A percentile compares a stretch with the other conserved stretches of the same genome.
Evolutionary conservation across 495 filamentous ascomycete species (phyloP).

Genomic region (Daldinia grandis): DNA sequence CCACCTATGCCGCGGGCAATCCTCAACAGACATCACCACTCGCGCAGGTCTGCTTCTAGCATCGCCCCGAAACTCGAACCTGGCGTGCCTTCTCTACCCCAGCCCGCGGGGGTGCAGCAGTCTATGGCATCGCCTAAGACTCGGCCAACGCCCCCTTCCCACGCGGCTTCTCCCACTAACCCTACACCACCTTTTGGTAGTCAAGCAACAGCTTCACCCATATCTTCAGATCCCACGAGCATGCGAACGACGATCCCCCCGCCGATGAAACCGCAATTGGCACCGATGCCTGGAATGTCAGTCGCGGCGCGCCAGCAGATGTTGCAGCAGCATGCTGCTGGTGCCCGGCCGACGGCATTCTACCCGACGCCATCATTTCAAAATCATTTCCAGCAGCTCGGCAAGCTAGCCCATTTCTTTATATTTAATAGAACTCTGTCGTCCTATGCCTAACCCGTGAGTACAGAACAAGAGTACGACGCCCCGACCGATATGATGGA

Average conservation of each 20-base stretch:
- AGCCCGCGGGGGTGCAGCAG: slow-evolving; percentile 62
- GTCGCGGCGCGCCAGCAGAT: slow-evolving; percentile 44
- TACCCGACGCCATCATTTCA: slow-evolving; percentile 85
- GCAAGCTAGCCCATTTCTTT: slow-evolving; percentile 78
- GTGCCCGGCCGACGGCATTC: slow-evolving; percentile 57
- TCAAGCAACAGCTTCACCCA: slow-evolving; percentile 73
- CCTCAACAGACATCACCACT: slow-evolving; percentile 71
- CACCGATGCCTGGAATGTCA: slow-evolving; percentile 59
- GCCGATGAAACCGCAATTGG: slow-evolving; percentile 52
- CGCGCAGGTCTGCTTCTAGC: slow-evolving; percentile 72
- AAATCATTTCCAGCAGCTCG: slow-evolving; percentile 95
- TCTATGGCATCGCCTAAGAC: slow-evolving; percentile 63
- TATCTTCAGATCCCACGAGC: slow-evolving; percentile 64
- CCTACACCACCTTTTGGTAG: slow-evolving; percentile 75
- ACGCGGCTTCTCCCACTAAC: slow-evolving; percentile 77
- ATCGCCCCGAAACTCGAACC: slow-evolving; percentile 77
- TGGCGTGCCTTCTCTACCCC: slow-evolving; percentile 62
- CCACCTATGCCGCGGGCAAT: slow-evolving; percentile 76
- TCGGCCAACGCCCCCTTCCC: slow-evolving; percentile 84
- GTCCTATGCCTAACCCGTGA: slow-evolving; percentile 83
- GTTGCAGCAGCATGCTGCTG: slow-evolving; percentile 51
- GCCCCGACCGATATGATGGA: slow-evolving; percentile 94
- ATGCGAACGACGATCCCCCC: slow-evolving; percentile 53
- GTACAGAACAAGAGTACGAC: slow-evolving; percentile 98
- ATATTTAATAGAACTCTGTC: slow-evolving; percentile 73